Conservation (phyloP, 192 early-diverging fungal genomes). For the Tieghemiomyces parasiticus region DNA sequence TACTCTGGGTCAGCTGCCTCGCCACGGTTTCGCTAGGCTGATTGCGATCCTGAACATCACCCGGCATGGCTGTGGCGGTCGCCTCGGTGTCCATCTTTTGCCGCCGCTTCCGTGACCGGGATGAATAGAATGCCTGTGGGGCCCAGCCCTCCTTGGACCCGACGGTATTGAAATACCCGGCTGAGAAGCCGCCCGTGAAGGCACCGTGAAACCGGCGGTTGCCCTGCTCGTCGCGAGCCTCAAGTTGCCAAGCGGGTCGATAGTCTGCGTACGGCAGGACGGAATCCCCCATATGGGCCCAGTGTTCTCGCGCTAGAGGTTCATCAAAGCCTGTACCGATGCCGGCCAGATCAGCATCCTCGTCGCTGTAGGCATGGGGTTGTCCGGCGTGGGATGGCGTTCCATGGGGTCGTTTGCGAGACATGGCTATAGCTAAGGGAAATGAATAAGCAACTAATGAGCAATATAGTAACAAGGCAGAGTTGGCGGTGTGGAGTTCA, state of each 20-base stretch:
- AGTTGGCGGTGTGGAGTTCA: too few relatives aligned
- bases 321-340: background rate
- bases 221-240: slow-evolving; percentile 49
- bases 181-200: slow-evolving; percentile 88
- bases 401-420: too few relatives aligned
- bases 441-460: too few relatives aligned
- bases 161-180: slow-evolving; percentile 89
- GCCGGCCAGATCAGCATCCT: background rate
- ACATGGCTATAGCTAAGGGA: too few relatives aligned
- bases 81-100: background rate
- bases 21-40: slow-evolving; percentile 55
- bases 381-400: too few relatives aligned
- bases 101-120: background rate
- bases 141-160: slow-evolving; percentile 83
- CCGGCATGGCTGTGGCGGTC: background rate
- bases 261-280: background rate
- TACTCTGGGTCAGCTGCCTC: slow-evolving; percentile 25
- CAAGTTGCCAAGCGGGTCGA: slow-evolving; percentile 7
- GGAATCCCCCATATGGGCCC: background rate
- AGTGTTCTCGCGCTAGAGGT: background rate
- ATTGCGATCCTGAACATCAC: slow-evolving; percentile 34
- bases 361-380: too few relatives aligned
- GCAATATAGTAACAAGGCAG: too few relatives aligned
- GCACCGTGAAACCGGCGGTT: slow-evolving; percentile 76
- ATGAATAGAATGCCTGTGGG: slow-evolving; percentile 8